Evolutionary conservation across 495 filamentous ascomycete species (phyloP), one percentile per base, ranked within the genome.

Genomic region (Aspergillus kassunensis): DNA sequence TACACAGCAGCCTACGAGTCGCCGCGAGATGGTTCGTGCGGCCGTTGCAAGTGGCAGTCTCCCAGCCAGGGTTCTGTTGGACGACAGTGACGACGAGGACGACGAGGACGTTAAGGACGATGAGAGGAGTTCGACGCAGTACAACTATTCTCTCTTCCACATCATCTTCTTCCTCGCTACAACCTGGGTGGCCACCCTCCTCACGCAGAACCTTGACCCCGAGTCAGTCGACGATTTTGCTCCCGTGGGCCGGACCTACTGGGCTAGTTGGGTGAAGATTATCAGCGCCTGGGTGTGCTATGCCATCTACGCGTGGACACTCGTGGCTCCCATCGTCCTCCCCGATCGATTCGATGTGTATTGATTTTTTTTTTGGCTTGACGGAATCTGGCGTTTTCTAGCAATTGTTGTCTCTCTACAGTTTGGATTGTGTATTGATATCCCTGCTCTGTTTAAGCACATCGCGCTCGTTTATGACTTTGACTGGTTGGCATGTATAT

Each of bases 251-350:
- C 76, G 93, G 42, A 97, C 92, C 16, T 93, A 97, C 74, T 95
- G 91, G 84, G 93, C 93, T 18, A 96, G 89, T 71, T 98, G 93
- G 93, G 90, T 96, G 57, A 98, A 97, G 84, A 97, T 98, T 67
- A 83, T 97, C 43, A 96, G 90, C 71, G 85, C 91, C 15, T 98
- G 93, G 93, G 85, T 93, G 40, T 97, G 95, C 71, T 97, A 98
- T 70, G 84, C 74, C 33, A 89, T 98, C 67, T 98, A 97, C 60
- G 76, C 82, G 34, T 98, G 93, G 93, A 95, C 90, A 20, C 66
- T 98, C 59, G 71, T 95, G 40, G 93, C 95, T 34, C 93, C 93
- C 8, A 78, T 91, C 31, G 58, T 92, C 20, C 61, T 98, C 65
- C 91, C 93, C 0, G 91, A 95, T 59, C 78, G 91, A 49, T 96